Evolutionary conservation across 345 rosid genomes (phyloP).

Genomic region (Gossypioides kirkii): DNA sequence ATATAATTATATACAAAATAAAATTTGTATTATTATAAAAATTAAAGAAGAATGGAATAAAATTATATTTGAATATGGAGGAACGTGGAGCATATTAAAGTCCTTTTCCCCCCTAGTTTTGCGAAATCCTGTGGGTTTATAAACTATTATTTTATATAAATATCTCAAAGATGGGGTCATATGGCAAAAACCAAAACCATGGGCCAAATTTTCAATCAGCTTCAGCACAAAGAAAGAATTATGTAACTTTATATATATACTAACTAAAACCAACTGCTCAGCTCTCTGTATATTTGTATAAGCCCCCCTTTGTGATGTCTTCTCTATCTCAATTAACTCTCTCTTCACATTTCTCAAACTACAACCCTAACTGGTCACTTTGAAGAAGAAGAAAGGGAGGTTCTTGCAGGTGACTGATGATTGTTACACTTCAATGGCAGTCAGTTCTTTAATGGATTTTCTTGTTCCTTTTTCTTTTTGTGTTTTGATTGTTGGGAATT

Average conservation of each 20-base stretch:
- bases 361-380: neutral
- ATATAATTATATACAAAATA: no score
- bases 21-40: no score
- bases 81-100: neutral
- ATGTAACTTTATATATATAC: neutral
- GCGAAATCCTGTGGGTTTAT: constrained; percentile 22
- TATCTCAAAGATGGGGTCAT: neutral
- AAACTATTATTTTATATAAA: neutral
- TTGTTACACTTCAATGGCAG: constrained; percentile 10
- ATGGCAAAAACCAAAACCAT: constrained; percentile 28
- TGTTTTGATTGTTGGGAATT: neutral
- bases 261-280: constrained; percentile 50
- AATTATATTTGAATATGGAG: neutral
- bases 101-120: constrained; percentile 10
- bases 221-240: constrained; percentile 3
- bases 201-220: constrained; percentile 45
- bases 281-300: constrained; percentile 17
- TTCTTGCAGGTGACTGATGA: constrained; percentile 13
- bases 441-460: constrained; percentile 10
- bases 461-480: neutral
- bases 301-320: neutral
- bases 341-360: neutral
- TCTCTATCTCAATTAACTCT: neutral
- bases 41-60: no score
- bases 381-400: neutral